Evolutionary conservation across 2,329 filamentous ascomycete species (phyloP), one percentile per base, ranked within the genome.

Genomic region (Ophiostoma australiae): DNA sequence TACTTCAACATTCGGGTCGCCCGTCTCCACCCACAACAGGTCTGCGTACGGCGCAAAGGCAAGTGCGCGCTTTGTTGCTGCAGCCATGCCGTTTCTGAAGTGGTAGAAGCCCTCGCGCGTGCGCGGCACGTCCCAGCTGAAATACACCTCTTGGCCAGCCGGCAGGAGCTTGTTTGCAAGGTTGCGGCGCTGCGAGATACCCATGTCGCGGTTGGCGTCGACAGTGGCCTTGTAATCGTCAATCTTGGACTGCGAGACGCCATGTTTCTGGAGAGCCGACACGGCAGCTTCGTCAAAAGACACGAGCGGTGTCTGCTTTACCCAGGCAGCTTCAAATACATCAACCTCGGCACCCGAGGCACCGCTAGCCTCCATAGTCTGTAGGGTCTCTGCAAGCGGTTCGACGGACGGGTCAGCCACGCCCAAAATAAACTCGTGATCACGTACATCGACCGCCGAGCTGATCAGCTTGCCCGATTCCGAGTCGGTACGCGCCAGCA

Each of bases 11-110:
- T 89, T 90, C 31, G 95, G 94, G 75, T 95, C 91, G 68, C 92
- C 94, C 0, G 95, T 98, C 83, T 99, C 95, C 67, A 98, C 92
- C 95, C 95, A 99, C 15, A 98, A 86, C 23, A 99, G 89, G 79
- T 99, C 95, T 1, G 95, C 93, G 78, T 92, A 97, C 0, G 94
- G 94, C 0, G 90, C 93, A 77, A 97, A 98, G 68, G 91, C 92
- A 73, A 97, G 89, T 1, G 94, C 94, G 70, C 95, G 91, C 84
- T 98, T 98, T 52, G 93, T 97, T 0, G 95, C 94, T 0, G 94
- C 92, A 7, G 84, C 81, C 83, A 97, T 90, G 75, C 93, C 94
- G 17, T 91, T 91, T 68, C 87, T 86, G 85, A 93, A 97, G 80
- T 97, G 93, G 82, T 97, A 97, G 84, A 89, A 94, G 48, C 95